These are phyloP conservation scores for Penicillium sp. DNA, from an alignment of 2,329 filamentous ascomycete species.

Conservation along the genomic window DNA sequence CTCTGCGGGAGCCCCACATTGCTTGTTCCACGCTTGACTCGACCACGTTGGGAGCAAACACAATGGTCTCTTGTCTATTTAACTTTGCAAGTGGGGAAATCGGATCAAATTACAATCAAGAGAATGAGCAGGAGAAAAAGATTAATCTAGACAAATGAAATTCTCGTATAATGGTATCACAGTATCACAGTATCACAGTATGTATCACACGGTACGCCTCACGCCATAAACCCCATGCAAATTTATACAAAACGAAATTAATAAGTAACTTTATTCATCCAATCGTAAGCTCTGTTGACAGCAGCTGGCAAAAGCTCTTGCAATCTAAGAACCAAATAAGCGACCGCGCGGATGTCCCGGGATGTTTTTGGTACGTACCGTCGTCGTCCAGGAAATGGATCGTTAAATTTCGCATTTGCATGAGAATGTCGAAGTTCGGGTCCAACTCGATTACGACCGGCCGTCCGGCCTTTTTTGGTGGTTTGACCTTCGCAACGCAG, in stretches of 20 bases:
- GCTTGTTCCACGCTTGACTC: constrained; percentile 1
- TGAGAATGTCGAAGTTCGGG: constrained; percentile 44
- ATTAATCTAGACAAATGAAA: neutral
- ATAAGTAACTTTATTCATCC: constrained; percentile 15
- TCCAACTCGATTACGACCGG: constrained; percentile 39
- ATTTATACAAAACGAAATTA: constrained; percentile 4
- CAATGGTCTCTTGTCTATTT: neutral
- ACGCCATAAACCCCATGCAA: constrained; percentile 21
- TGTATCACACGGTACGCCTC: constrained; percentile 4
- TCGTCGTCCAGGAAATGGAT: constrained; percentile 42
- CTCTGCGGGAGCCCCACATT: constrained; percentile 9
- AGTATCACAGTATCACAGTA: constrained; percentile 15
- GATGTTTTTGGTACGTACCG: constrained; percentile 27
- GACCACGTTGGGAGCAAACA: constrained; percentile 1
- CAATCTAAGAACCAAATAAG: constrained; percentile 29
- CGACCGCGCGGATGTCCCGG: neutral
- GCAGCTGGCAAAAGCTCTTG: constrained; percentile 32
- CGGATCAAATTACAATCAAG: neutral
- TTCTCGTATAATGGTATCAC: constrained; percentile 2
- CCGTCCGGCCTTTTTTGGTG: constrained; percentile 40
- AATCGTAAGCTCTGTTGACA: constrained; percentile 27
- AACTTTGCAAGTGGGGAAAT: neutral
- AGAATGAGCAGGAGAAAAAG: neutral
- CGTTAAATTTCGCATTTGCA: constrained; percentile 39
- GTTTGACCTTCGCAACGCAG: constrained; percentile 40